Evolutionary conservation across 139 green algal species (phyloP).

Genomic region (Mesotaenium endlicherianum): DNA sequence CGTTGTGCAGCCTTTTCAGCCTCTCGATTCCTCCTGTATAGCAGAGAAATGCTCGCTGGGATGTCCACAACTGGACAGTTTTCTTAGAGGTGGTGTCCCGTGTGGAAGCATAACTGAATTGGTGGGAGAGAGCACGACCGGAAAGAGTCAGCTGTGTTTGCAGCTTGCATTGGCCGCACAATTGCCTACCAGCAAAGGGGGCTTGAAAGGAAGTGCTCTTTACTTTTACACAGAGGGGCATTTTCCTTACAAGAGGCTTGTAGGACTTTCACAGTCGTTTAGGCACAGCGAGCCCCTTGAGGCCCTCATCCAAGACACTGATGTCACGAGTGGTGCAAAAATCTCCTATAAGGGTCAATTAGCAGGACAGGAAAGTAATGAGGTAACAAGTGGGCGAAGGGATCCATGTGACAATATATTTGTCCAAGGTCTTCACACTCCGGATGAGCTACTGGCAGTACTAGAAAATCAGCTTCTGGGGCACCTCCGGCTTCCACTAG

Average conservation of each 20-base stretch:
- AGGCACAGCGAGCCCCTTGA: too few species aligned
- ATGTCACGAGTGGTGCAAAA: too few species aligned
- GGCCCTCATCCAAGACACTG: too few species aligned
- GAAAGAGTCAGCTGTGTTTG: slow-evolving; percentile 69
- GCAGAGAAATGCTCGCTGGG: slow-evolving; percentile 37
- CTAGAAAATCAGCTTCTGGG: slow-evolving; percentile 38
- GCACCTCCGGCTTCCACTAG: neutral
- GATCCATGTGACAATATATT: slow-evolving; percentile 56
- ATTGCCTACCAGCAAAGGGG: neutral
- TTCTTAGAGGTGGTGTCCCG: slow-evolving; percentile 22
- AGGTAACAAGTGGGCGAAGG: too few species aligned
- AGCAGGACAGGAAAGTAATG: too few species aligned
- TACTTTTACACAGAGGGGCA: slow-evolving; percentile 70
- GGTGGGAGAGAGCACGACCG: slow-evolving; percentile 60
- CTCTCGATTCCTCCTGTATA: too few species aligned
- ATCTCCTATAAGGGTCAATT: too few species aligned
- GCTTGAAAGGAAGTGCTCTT: slow-evolving; percentile 52
- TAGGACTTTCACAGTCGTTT: neutral
- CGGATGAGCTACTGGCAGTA: slow-evolving; percentile 51
- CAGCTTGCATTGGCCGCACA: slow-evolving; percentile 58
- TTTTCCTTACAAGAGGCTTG: slow-evolving; percentile 26
- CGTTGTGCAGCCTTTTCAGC: too few species aligned
- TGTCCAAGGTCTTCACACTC: slow-evolving; percentile 56
- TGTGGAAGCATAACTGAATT: slow-evolving; percentile 18
- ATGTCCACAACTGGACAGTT: slow-evolving; percentile 19